Evolutionary conservation across 2,329 filamentous ascomycete species (phyloP), one percentile per base, ranked within the genome.

Genomic region (Phaeosphaeriaceae sp.): DNA sequence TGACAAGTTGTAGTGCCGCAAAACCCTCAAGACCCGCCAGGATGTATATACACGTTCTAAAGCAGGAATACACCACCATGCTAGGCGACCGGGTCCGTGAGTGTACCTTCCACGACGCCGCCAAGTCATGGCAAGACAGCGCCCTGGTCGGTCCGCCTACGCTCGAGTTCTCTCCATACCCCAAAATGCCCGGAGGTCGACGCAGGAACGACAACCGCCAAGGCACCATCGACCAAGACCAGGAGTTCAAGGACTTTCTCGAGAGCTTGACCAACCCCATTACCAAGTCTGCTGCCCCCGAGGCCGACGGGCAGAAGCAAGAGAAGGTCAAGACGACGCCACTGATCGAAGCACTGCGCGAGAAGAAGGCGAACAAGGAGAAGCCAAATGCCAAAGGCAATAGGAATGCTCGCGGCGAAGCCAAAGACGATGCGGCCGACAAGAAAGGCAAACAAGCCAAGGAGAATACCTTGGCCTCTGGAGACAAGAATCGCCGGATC

Each of bases 151-250:
- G 91, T 0, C 91, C 91, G 1, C 93, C 95, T 0, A 85, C 86
- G 5, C 82, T 97, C 49, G 93, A 97, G 71, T 91, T 91, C 70
- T 88, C 93, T 19, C 86, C 90, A 1, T 96, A 93, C 79, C 91
- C 92, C 65, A 93, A 93, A 70, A 86, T 92, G 1, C 92, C 94
- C 1, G 87, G 86, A 58, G 86, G 84, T 36, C 92, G 91, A 75
- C 86, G 87, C 50, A 88, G 92, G 33, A 86, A 88, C 53, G 95
- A 99, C 81, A 88, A 88, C 53, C 89, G 93, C 15, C 92, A 97
- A 75, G 95, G 94, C 53, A 97, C 93, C 2, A 98, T 99, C 66
- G 95, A 99, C 70, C 93, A 97, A 74, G 95, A 99, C 71, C 88
- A 92, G 0, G 95, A 98, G 68, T 99, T 97, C 69, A 96, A 97